A percentile compares a stretch with the other conserved stretches of the same genome.
Evolutionary conservation across 805 yeast genomes (phyloP).

Genomic region (Dipodascus albidus): DNA sequence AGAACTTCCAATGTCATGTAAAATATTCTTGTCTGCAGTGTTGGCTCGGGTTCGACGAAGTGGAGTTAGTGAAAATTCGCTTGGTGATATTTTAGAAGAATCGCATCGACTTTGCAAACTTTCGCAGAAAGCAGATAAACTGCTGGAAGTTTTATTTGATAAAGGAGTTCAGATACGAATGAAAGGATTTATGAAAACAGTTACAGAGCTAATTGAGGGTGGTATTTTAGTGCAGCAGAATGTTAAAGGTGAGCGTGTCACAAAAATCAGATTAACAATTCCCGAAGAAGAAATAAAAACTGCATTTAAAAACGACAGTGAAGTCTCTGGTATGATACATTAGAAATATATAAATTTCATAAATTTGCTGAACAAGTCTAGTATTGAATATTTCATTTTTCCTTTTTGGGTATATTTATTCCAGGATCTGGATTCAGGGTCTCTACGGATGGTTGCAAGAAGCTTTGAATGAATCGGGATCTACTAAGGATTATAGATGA

Average conservation of each 20-base stretch:
- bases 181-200: slow-evolving; percentile 45
- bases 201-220: slow-evolving; percentile 63
- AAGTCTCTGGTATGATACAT: slow-evolving; percentile 26
- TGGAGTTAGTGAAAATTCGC: slow-evolving; percentile 55
- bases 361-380: too few species aligned
- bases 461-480: too few species aligned
- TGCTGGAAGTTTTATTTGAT: slow-evolving; percentile 26
- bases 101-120: slow-evolving; percentile 40
- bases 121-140: slow-evolving; percentile 22
- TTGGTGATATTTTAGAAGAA: slow-evolving; percentile 76
- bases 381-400: too few species aligned
- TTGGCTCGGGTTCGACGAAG: slow-evolving; percentile 52
- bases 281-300: slow-evolving; percentile 58
- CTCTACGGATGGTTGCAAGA: too few species aligned
- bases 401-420: too few species aligned
- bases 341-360: background rate
- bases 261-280: slow-evolving; percentile 51
- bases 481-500: too few species aligned
- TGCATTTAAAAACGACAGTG: slow-evolving; percentile 47
- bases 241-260: slow-evolving; percentile 54
- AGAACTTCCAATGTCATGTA: slow-evolving; percentile 54
- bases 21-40: slow-evolving; percentile 60
- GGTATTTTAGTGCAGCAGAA: slow-evolving; percentile 67
- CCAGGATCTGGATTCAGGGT: too few species aligned
- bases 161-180: slow-evolving; percentile 36